These are phyloP conservation scores for Solanum arcanum DNA, from an alignment of 257 asterid genomes.

Conservation along the genomic window DNA sequence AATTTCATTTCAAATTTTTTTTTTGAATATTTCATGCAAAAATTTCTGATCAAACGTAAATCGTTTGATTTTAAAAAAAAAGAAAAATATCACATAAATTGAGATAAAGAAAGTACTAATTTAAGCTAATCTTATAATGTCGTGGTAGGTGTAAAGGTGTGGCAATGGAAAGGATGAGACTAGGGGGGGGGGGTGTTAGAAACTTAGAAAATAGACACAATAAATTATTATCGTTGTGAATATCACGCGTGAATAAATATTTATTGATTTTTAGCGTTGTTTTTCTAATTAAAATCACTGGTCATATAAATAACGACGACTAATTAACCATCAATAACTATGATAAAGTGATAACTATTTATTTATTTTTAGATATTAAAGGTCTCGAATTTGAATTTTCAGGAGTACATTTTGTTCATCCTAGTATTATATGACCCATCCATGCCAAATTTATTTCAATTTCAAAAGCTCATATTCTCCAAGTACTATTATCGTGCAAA, in stretches of 20 bases:
- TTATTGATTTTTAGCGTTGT: not conserved
- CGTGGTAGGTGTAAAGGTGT: not conserved
- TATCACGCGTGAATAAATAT: not conserved
- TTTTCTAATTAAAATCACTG: not conserved
- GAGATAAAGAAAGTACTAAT: too few species aligned
- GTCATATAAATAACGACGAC: not conserved
- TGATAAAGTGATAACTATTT: not conserved
- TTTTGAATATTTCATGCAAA: too few species aligned
- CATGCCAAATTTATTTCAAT: not conserved
- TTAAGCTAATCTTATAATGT: too few species aligned
- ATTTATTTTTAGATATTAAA: not conserved
- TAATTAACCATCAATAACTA: not conserved
- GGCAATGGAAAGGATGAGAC: not conserved
- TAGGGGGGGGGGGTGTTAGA: too few species aligned
- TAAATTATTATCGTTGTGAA: not conserved
- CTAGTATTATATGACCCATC: not conserved
- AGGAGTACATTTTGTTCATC: not conserved
- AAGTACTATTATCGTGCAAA: not conserved
- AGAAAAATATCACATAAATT: too few species aligned
- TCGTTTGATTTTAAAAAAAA: too few species aligned
- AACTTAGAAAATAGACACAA: too few species aligned
- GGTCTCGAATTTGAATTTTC: accelerated
- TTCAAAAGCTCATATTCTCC: not conserved
- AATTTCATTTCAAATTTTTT: too few species aligned
- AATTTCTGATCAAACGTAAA: too few species aligned